Evolutionary conservation across 2,329 filamentous ascomycete genomes (phyloP).

Genomic region (Penicillium sp.): DNA sequence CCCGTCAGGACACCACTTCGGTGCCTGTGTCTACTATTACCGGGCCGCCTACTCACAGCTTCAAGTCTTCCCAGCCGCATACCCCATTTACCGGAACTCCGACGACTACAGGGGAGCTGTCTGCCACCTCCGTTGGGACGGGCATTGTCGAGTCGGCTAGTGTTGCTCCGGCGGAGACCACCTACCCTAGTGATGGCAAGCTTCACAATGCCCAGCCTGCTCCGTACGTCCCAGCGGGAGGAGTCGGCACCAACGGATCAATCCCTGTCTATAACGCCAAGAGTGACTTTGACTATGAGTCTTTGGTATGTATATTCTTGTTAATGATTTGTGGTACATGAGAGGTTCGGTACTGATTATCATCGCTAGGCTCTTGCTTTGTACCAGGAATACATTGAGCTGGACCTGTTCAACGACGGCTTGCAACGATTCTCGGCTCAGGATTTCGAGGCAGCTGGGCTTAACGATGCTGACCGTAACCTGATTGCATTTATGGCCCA

Average conservation of each 20-base stretch:
- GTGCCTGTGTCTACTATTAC: conserved; percentile 1
- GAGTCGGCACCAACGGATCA: conserved; percentile 72
- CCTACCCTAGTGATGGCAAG: conserved; percentile 67
- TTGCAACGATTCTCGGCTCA: conserved; percentile 63
- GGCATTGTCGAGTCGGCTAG: conserved; percentile 54
- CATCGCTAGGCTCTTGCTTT: conserved; percentile 55
- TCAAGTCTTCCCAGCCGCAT: conserved; percentile 56
- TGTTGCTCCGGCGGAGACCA: conserved; percentile 58
- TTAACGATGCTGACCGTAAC: conserved; percentile 64
- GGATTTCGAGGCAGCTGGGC: conserved; percentile 65
- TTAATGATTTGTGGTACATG: not conserved
- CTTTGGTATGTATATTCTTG: conserved; percentile 46
- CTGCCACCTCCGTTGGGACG: conserved; percentile 48
- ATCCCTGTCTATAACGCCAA: conserved; percentile 70
- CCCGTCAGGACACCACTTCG: conserved; percentile 1
- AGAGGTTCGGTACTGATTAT: not conserved
- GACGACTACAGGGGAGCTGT: conserved; percentile 65
- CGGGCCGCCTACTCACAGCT: conserved; percentile 43
- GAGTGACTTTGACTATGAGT: conserved; percentile 80
- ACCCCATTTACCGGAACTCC: conserved; percentile 63
- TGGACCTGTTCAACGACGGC: conserved; percentile 76
- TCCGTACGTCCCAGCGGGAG: conserved; percentile 68
- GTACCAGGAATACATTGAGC: conserved; percentile 80
- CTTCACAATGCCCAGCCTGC: conserved; percentile 65
- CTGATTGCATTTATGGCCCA: conserved; percentile 72